Conservation (phyloP, 495 filamentous ascomycete genomes). For the Aspergillus bridgeri region DNA sequence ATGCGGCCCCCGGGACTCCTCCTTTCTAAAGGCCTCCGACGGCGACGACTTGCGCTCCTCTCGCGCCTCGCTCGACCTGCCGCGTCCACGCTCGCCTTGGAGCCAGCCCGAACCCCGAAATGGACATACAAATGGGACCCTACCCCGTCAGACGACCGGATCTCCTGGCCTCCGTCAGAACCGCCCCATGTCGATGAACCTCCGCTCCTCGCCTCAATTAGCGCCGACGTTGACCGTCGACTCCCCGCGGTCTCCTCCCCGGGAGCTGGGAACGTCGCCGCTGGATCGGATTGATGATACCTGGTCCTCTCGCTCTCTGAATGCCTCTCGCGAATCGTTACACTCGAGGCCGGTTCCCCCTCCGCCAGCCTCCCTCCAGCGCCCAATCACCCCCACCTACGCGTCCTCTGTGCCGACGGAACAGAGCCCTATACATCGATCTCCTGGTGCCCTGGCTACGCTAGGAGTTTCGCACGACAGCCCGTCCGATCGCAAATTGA, state of each 20-base stretch:
- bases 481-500: constrained; percentile 30
- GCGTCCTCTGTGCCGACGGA: constrained; percentile 49
- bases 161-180: constrained; percentile 18
- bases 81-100: constrained; percentile 44
- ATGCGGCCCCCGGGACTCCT: constrained; percentile 32
- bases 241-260: constrained; percentile 72
- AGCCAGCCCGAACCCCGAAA: constrained; percentile 29
- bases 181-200: constrained; percentile 50
- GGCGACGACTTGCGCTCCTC: constrained; percentile 45
- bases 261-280: constrained; percentile 17
- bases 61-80: constrained; percentile 52
- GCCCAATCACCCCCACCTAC: constrained; percentile 46
- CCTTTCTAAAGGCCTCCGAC: constrained; percentile 36
- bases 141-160: constrained; percentile 14
- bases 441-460: constrained; percentile 34
- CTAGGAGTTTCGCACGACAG: constrained; percentile 22
- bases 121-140: constrained; percentile 22
- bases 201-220: constrained; percentile 55
- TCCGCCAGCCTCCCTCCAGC: constrained; percentile 29
- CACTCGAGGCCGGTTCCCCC: constrained; percentile 41
- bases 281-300: constrained; percentile 21
- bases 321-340: constrained; percentile 27
- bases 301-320: constrained; percentile 24
- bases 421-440: constrained; percentile 50
- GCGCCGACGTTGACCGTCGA: constrained; percentile 70